Conservation (phyloP, 176 grass and related monocot species). For the Olyra latifolia region DNA sequence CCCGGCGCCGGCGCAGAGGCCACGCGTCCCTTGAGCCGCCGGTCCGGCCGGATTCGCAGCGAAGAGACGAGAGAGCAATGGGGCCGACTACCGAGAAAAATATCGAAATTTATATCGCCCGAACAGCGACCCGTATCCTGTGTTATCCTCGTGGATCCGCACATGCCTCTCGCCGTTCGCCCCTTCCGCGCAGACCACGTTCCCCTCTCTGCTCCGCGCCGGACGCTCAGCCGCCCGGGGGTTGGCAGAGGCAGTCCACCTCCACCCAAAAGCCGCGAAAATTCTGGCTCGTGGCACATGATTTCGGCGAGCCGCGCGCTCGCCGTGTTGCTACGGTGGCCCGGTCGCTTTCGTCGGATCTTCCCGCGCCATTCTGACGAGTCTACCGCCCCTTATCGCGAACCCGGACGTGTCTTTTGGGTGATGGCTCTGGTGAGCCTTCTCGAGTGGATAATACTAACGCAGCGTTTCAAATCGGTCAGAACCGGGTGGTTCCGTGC, state of each 20-base stretch:
- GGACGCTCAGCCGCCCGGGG: neutral
- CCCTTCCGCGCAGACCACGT: constrained; percentile 36
- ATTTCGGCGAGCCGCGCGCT: constrained; percentile 15
- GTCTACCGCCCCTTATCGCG: constrained; percentile 28
- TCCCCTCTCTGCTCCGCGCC: constrained; percentile 22
- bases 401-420: constrained; percentile 11
- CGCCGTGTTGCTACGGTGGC: neutral
- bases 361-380: constrained; percentile 1
- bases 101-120: neutral
- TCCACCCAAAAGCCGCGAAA: neutral
- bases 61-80: neutral
- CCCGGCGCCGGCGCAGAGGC: neutral
- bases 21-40: neutral
- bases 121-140: constrained; percentile 6
- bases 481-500: neutral
- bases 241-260: neutral
- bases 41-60: neutral
- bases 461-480: neutral
- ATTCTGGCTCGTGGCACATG: neutral
- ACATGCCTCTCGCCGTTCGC: neutral
- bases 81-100: neutral
- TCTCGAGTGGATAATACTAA: neutral
- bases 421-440: neutral
- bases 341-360: constrained; percentile 34
- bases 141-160: neutral